These are phyloP conservation scores for Dimocarpus longan DNA, from an alignment of 345 rosid species.

Conservation along the genomic window DNA sequence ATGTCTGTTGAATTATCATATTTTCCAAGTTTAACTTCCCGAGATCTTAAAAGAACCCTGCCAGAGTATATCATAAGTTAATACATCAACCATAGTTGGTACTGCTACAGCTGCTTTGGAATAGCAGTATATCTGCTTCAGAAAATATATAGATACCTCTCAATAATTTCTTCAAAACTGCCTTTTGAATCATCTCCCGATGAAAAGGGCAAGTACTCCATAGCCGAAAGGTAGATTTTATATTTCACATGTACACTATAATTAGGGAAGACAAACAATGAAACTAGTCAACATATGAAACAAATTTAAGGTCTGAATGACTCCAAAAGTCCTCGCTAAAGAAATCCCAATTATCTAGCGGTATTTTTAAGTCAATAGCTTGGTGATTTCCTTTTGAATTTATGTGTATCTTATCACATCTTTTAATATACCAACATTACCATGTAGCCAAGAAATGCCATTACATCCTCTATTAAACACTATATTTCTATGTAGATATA, in stretches of 20 bases:
- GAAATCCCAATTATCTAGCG: neutral
- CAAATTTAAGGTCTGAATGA: neutral
- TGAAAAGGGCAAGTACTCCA: constrained; percentile 87
- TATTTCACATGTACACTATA: constrained; percentile 83
- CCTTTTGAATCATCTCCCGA: constrained; percentile 70
- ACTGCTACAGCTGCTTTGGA: constrained; percentile 17
- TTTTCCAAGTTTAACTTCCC: constrained; percentile 76
- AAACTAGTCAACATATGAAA: neutral
- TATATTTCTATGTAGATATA: neutral
- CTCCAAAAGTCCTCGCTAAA: neutral
- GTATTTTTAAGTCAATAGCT: constrained; percentile 1
- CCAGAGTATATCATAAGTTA: constrained; percentile 26
- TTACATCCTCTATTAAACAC: neutral
- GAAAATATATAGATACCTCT: constrained; percentile 58
- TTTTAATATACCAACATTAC: neutral
- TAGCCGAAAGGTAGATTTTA: constrained; percentile 89
- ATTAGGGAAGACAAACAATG: neutral
- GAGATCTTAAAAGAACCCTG: constrained; percentile 91
- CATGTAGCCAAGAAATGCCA: neutral
- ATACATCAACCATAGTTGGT: neutral
- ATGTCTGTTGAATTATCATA: constrained; percentile 78
- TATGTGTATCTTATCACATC: constrained; percentile 7
- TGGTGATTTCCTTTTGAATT: constrained; percentile 10
- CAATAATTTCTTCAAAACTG: constrained; percentile 93
- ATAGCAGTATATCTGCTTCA: constrained; percentile 8